Conservation (phyloP, 495 filamentous ascomycete species). For the Pyrenopolyporus hunteri region DNA sequence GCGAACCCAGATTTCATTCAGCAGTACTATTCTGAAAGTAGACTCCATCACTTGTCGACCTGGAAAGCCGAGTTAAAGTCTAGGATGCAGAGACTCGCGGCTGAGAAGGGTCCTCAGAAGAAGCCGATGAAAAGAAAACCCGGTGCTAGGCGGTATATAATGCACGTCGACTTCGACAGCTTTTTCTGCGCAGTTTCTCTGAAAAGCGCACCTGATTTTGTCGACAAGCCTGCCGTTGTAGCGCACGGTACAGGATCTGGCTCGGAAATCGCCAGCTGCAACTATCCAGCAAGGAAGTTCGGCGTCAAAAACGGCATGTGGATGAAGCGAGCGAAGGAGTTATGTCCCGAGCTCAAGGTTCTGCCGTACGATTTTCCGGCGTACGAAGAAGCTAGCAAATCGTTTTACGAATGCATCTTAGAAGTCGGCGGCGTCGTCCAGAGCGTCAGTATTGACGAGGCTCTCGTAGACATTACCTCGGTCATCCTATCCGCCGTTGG, state of each 20-base stretch:
- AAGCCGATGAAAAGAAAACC: slow-evolving; percentile 51
- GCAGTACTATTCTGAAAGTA: slow-evolving; percentile 91
- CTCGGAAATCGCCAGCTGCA: slow-evolving; percentile 96
- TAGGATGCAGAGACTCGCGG: slow-evolving; percentile 76
- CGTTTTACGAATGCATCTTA: slow-evolving; percentile 87
- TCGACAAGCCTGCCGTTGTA: slow-evolving; percentile 84
- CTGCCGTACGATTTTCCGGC: slow-evolving; percentile 92
- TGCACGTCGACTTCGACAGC: slow-evolving; percentile 97
- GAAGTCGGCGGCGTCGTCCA: slow-evolving; percentile 81
- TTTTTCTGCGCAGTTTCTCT: slow-evolving; percentile 96
- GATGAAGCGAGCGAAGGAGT: slow-evolving; percentile 87
- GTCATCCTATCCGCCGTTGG: slow-evolving; percentile 70
- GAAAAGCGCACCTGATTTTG: slow-evolving; percentile 72
- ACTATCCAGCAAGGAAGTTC: slow-evolving; percentile 84
- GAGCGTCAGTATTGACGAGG: slow-evolving; percentile 96
- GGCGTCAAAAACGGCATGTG: slow-evolving; percentile 98
- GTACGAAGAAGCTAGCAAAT: slow-evolving; percentile 89
- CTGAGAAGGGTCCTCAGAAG: slow-evolving; percentile 57
- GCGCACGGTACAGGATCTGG: slow-evolving; percentile 84
- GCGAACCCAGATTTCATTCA: slow-evolving; percentile 91
- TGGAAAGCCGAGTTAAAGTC: slow-evolving; percentile 96
- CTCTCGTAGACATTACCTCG: slow-evolving; percentile 76
- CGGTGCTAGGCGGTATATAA: slow-evolving; percentile 78
- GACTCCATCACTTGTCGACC: slow-evolving; percentile 90
- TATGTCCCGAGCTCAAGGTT: slow-evolving; percentile 84